Percentiles rank a stretch among this genome's conserved stretches.
These are phyloP conservation scores for Pelargonium fulgidum DNA, from an alignment of 441 rosid species.

Conservation along the genomic window DNA sequence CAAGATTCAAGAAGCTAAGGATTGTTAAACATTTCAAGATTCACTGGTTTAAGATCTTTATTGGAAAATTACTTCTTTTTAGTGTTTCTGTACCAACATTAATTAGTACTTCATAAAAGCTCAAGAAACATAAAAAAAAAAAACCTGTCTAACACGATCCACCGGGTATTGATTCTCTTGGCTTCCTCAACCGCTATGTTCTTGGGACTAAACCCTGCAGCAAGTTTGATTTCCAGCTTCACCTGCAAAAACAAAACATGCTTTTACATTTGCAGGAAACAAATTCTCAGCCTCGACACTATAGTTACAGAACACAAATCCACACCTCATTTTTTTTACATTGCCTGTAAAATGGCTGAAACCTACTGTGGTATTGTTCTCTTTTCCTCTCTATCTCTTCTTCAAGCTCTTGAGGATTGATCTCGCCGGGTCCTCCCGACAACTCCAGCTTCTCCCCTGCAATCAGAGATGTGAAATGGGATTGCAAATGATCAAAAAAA, in stretches of 20 bases:
- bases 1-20: no score
- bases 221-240: slow-evolving; percentile 48
- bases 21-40: no score
- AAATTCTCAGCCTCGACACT: not conserved
- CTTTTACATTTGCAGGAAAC: not conserved
- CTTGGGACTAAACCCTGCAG: slow-evolving; percentile 35
- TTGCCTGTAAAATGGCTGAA: slow-evolving; percentile 37
- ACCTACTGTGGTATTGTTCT: slow-evolving; percentile 28
- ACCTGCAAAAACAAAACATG: slow-evolving; percentile 27
- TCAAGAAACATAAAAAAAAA: no score
- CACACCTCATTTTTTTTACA: slow-evolving; percentile 49
- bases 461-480: no score
- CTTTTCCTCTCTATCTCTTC: slow-evolving; percentile 43
- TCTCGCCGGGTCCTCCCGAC: slow-evolving; percentile 33
- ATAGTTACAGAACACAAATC: not conserved
- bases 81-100: no score
- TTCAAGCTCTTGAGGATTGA: slow-evolving; percentile 31
- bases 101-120: no score
- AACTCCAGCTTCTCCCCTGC: slow-evolving; percentile 42
- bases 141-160: slow-evolving; percentile 49
- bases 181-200: slow-evolving; percentile 39
- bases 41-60: no score
- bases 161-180: slow-evolving; percentile 32
- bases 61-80: no score
- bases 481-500: no score